Conservation (phyloP, 345 rosid species). For the Pseudoturritis turrita region DNA sequence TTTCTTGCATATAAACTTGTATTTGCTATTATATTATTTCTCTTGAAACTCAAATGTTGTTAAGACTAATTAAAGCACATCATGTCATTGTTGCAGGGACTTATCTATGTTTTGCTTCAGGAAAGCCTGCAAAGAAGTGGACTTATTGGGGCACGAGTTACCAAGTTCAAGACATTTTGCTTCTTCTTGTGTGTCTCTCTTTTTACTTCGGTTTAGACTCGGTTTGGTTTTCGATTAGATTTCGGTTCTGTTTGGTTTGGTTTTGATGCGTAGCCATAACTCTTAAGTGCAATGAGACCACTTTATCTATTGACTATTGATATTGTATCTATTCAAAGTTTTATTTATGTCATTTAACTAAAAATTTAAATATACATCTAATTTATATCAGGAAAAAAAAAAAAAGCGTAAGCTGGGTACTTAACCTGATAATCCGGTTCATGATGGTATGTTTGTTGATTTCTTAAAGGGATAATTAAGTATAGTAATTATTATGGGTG, state of each 20-base stretch:
- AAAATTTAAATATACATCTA: background rate
- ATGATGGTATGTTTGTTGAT: conserved; percentile 23
- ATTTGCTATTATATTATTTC: too few species aligned
- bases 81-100: conserved; percentile 44
- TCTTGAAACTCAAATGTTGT: background rate
- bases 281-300: background rate
- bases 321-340: too few species aligned
- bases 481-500: conserved; percentile 20
- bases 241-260: background rate
- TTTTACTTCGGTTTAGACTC: background rate
- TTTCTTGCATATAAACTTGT: too few species aligned
- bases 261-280: background rate
- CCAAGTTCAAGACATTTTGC: conserved; percentile 9
- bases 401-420: background rate
- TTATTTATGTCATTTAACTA: background rate
- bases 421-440: conserved; percentile 20
- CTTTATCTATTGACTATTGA: too few species aligned
- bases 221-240: too few species aligned
- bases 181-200: background rate
- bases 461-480: conserved; percentile 17
- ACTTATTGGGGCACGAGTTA: conserved; percentile 89
- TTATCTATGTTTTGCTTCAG: conserved; percentile 65
- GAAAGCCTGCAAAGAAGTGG: conserved; percentile 77
- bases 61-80: background rate
- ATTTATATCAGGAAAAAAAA: background rate